Evolutionary conservation across 2,329 filamentous ascomycete genomes (phyloP).

Genomic region (Xylaria sp.): DNA sequence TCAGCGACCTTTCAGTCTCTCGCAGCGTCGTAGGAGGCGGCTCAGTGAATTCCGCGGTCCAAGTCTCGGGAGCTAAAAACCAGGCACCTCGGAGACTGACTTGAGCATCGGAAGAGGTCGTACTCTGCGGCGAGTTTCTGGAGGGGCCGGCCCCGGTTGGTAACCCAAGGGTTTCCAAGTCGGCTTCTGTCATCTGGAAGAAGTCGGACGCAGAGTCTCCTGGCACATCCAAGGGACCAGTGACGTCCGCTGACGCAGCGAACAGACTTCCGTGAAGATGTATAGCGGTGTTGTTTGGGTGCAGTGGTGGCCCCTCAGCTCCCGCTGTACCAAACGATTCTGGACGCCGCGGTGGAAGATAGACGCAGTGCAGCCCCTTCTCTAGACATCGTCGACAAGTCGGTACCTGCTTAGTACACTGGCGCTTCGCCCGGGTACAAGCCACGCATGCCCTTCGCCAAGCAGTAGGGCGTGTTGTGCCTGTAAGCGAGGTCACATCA

Average conservation of each 20-base stretch:
- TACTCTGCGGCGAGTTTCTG: slow-evolving; percentile 7
- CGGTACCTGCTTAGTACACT: slow-evolving; percentile 52
- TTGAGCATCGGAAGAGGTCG: slow-evolving; percentile 1
- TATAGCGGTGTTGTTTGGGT: slow-evolving; percentile 1
- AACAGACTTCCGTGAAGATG: slow-evolving; percentile 4
- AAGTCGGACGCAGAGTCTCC: slow-evolving; percentile 12
- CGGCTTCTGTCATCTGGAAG: slow-evolving; percentile 17
- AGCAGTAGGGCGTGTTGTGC: neutral
- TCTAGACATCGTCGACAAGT: slow-evolving; percentile 49
- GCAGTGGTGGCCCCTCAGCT: slow-evolving; percentile 1
- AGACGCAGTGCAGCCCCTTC: slow-evolving; percentile 40
- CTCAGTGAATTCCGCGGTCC: slow-evolving; percentile 39
- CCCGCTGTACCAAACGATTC: slow-evolving; percentile 3
- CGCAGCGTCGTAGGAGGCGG: slow-evolving; percentile 16
- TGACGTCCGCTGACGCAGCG: neutral
- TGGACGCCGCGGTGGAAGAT: slow-evolving; percentile 40
- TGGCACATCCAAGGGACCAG: neutral
- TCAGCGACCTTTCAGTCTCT: slow-evolving; percentile 38
- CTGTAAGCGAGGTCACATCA: neutral
- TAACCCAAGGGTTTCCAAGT: slow-evolving; percentile 2
- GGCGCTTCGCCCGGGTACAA: slow-evolving; percentile 53
- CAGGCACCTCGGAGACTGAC: slow-evolving; percentile 26
- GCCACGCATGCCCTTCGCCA: slow-evolving; percentile 51
- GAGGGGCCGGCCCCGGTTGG: slow-evolving; percentile 7
- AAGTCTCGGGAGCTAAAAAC: slow-evolving; percentile 42